Base-by-base conservation (phyloP, 2,329 filamentous ascomycete species). In the Talaromyces sp. region DNA sequence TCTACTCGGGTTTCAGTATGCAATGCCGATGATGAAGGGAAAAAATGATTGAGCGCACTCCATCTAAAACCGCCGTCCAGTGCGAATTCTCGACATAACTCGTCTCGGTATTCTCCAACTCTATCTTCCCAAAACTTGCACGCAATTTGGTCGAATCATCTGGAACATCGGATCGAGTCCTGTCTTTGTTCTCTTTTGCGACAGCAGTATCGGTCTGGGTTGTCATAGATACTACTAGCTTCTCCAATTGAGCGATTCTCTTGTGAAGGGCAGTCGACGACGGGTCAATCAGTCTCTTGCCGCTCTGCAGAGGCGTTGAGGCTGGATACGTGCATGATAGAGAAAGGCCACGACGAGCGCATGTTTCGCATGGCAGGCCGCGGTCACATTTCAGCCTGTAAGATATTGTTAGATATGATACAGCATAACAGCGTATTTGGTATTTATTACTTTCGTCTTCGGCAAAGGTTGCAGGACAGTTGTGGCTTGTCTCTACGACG, bases 401-500 rank as follows among this genome's bases (percentile, higher is more conserved):
- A 31, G 5, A 1, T 8, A 6, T 14, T 37, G 33, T 56, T n/a
- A 56, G 19, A 22, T 39, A 19, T 1, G 24, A 3, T 41, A 5
- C 27, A 14, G 33, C 10, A 10, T 37, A 11, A 37, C 9, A n/a
- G 7, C 2, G 61, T 11, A 13, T 24, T 6, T 13, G n/a, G 1
- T 41, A 47, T 22, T 8, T 22, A 35, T 19, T 59, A 66, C 65
- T 66, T 66, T 45, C 62, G 61, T 56, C 57, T 49, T 13, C 65
- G 50, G 27, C 65, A 66, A 50, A 59, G 52, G 8, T 60, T 65
- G 41, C 65, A 66, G 4, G 65, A 66, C 19, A 66, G 47, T 41
- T 66, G 65, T 11, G 62, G 57, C 35, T 66, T 66, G 50, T 66
- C 65, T 45, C 65, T 66, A 52, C 65, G 65, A 22, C 62, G 65